phyloP scores from a whole-genome alignment of 805 yeast genomes.

The Cyberlindnera galapagoensis region DNA sequence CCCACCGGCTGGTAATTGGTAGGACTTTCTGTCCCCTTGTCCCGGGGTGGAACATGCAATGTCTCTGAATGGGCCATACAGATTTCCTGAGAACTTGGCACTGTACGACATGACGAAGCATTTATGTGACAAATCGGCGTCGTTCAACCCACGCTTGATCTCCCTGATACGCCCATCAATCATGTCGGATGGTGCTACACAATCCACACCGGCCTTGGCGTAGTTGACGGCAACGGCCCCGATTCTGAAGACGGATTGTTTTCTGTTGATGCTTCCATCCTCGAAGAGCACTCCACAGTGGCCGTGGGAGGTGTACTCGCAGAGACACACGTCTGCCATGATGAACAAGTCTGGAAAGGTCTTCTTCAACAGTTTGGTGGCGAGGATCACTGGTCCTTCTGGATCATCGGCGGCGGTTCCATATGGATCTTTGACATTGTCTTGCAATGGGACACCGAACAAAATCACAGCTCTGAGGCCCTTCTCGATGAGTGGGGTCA shows the following conservation, averaged over 20 bases:
- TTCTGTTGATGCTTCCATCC: conserved; percentile 80
- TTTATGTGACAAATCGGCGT: conserved; percentile 77
- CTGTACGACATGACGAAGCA: conserved; percentile 89
- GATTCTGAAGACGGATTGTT: conserved; percentile 66
- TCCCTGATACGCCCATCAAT: conserved; percentile 90
- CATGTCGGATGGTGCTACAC: conserved; percentile 97
- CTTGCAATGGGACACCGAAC: conserved; percentile 84
- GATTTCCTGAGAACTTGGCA: conserved; percentile 85
- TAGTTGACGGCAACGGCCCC: conserved; percentile 95
- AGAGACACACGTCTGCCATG: conserved; percentile 91
- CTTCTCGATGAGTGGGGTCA: conserved; percentile 60
- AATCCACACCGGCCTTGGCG: conserved; percentile 92
- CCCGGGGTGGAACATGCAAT: conserved; percentile 93
- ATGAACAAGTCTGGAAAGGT: conserved; percentile 79
- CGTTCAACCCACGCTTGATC: conserved; percentile 78
- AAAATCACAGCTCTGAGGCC: conserved; percentile 83
- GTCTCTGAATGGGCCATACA: conserved; percentile 97
- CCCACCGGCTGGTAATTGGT: conserved; percentile 91
- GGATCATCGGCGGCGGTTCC: conserved; percentile 96
- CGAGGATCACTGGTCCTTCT: conserved; percentile 85
- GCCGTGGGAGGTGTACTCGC: conserved; percentile 97
- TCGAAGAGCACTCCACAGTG: conserved; percentile 90
- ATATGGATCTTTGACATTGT: conserved; percentile 66
- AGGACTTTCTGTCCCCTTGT: conserved; percentile 85
- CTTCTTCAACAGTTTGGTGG: conserved; percentile 56